Percentiles rank a stretch among this genome's conserved stretches.
phyloP scores from a whole-genome alignment of 225 moss, liverwort and hornwort genomes.

The Lunularia cruciata region DNA sequence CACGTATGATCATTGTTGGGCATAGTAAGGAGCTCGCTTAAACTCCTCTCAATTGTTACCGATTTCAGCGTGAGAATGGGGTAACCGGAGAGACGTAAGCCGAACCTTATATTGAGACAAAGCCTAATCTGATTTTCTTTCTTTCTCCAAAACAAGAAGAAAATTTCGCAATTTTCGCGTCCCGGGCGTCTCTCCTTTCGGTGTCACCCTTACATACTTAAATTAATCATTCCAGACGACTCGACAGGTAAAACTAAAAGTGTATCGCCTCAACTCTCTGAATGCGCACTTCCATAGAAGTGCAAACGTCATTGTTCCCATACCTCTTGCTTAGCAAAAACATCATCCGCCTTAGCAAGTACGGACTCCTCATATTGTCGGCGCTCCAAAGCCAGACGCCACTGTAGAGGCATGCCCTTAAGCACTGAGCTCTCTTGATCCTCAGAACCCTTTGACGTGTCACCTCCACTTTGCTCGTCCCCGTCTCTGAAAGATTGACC shows the following conservation, averaged over 20 bases:
- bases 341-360: slow-evolving; percentile 48
- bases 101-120: too few species aligned
- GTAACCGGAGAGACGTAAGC: too few species aligned
- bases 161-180: background rate
- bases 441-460: slow-evolving; percentile 4
- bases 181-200: background rate
- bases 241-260: too few species aligned
- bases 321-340: slow-evolving; percentile 48
- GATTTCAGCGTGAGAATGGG: too few species aligned
- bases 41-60: too few species aligned
- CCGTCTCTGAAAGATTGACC: slow-evolving; percentile 28
- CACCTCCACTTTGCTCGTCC: slow-evolving; percentile 20
- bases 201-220: background rate
- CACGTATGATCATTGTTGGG: too few species aligned
- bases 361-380: slow-evolving; percentile 43
- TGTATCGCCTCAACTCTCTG: too few species aligned
- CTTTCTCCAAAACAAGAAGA: background rate
- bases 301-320: background rate
- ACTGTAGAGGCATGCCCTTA: slow-evolving; percentile 30
- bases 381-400: slow-evolving; percentile 42
- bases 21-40: too few species aligned
- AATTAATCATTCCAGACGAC: background rate
- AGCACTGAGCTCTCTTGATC: slow-evolving; percentile 25
- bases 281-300: too few species aligned
- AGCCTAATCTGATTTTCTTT: too few species aligned